phyloP scores from a whole-genome alignment of 78 protist species.

The Mantamonas sphyraenae region DNA sequence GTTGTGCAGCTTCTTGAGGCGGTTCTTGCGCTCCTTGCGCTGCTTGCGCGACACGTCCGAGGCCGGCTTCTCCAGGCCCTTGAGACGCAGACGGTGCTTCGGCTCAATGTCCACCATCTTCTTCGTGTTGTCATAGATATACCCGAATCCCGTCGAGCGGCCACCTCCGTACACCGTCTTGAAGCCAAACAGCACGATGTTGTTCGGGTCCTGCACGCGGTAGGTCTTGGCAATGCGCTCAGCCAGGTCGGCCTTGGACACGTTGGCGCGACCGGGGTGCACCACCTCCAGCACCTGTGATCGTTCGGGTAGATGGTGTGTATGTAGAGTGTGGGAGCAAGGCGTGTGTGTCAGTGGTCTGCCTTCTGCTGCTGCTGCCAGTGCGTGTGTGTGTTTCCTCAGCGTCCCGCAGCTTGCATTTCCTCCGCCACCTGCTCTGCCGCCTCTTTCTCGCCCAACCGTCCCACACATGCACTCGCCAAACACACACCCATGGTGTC shows the following conservation, averaged over 20 bases:
- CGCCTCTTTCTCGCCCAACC: too few species aligned
- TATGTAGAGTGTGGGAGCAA: too few species aligned
- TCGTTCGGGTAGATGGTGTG: too few species aligned
- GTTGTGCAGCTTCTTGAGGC: conserved; percentile 84
- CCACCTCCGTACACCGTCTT: conserved; percentile 95
- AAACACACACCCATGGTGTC: too few species aligned
- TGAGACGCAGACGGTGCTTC: conserved; percentile 76
- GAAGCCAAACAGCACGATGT: conserved; percentile 83
- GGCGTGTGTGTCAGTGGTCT: too few species aligned
- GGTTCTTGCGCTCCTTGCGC: conserved; percentile 93
- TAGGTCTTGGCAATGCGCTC: conserved; percentile 83
- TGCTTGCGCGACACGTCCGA: conserved; percentile 65
- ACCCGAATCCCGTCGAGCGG: conserved; percentile 87
- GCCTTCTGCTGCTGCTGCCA: too few species aligned
- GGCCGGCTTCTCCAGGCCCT: conserved; percentile 12
- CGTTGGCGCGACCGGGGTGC: conserved; percentile 84
- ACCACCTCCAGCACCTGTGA: conserved; percentile 80
- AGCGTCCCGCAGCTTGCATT: too few species aligned
- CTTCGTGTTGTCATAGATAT: conserved; percentile 86
- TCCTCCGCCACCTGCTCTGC: too few species aligned
- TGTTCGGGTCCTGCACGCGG: conserved; percentile 69
- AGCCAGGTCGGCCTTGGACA: conserved; percentile 74
- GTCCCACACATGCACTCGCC: too few species aligned
- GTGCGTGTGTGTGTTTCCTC: too few species aligned
- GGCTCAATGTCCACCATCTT: conserved; percentile 84